A percentile compares a stretch with the other conserved stretches of the same genome.
These are phyloP conservation scores for Termitomyces sp. DNA, from an alignment of 768 basidiomycete genomes.

Conservation along the genomic window DNA sequence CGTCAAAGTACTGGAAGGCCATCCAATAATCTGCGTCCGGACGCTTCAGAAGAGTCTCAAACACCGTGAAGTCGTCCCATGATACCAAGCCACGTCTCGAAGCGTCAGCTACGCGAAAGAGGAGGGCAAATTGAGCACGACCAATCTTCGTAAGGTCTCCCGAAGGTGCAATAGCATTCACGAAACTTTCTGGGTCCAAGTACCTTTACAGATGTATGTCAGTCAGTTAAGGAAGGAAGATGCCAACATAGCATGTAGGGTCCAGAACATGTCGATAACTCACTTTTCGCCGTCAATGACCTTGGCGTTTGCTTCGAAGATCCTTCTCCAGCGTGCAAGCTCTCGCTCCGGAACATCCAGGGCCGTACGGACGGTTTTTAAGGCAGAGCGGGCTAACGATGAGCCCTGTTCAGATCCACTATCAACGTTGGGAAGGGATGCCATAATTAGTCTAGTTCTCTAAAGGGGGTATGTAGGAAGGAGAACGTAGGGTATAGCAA, in stretches of 20 bases:
- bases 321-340: slow-evolving; percentile 81
- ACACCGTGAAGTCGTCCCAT: slow-evolving; percentile 96
- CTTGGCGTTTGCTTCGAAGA: slow-evolving; percentile 82
- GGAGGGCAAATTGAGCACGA: slow-evolving; percentile 81
- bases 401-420: slow-evolving; percentile 46
- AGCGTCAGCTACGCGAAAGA: slow-evolving; percentile 85
- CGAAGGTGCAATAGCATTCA: slow-evolving; percentile 90
- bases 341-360: slow-evolving; percentile 76
- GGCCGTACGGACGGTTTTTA: slow-evolving; percentile 62
- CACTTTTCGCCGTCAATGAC: slow-evolving; percentile 78
- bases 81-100: slow-evolving; percentile 71
- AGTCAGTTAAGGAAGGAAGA: slow-evolving; percentile 4
- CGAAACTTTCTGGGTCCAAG: slow-evolving; percentile 82
- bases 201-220: slow-evolving; percentile 45
- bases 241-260: slow-evolving; percentile 7
- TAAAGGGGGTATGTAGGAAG: slow-evolving; percentile 30
- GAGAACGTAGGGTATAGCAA: slow-evolving; percentile 19
- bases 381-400: slow-evolving; percentile 44
- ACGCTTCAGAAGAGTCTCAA: slow-evolving; percentile 88
- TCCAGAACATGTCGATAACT: slow-evolving; percentile 22
- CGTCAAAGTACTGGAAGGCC: slow-evolving; percentile 94
- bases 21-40: slow-evolving; percentile 98
- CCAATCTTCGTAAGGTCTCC: slow-evolving; percentile 83
- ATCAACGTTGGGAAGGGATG: slow-evolving; percentile 44
- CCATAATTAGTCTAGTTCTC: slow-evolving; percentile 24